Percentiles rank a stretch among this genome's conserved stretches.
phyloP scores from a whole-genome alignment of 164 flowering plant species.

The Macadamia tetraphylla region DNA sequence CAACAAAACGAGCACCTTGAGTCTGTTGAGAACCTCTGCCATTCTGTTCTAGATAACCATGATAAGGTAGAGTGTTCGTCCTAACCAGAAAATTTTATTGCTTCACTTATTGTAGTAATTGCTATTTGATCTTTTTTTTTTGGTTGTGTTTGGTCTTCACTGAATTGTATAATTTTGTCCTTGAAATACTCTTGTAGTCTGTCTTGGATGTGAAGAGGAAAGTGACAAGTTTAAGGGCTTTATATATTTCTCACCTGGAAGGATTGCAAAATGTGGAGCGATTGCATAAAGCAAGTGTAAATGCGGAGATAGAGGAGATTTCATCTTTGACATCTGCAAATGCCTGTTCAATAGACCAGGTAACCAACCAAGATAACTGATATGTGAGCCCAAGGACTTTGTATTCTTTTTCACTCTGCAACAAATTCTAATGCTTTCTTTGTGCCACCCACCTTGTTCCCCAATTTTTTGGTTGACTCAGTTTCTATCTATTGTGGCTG shows the following conservation, averaged over 20 bases:
- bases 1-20: conserved; percentile 71
- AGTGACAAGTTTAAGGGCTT: conserved; percentile 46
- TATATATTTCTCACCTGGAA: conserved; percentile 75
- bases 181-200: conserved; percentile 34
- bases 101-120: not conserved
- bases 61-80: conserved; percentile 43
- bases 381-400: not conserved
- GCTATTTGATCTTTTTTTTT: not conserved
- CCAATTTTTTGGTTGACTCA: conserved; percentile 14
- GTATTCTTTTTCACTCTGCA: not conserved
- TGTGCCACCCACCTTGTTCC: not conserved
- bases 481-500: conserved; percentile 52
- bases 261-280: conserved; percentile 85
- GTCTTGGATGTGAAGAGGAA: conserved; percentile 57
- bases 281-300: conserved; percentile 67
- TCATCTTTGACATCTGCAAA: conserved; percentile 44
- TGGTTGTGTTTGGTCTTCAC: not conserved
- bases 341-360: conserved; percentile 55
- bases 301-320: conserved; percentile 74
- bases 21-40: conserved; percentile 57
- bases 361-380: conserved; percentile 19
- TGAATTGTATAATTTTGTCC: not conserved
- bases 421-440: not conserved
- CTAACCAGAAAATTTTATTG: not conserved
- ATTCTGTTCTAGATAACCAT: conserved; percentile 49